Evolutionary conservation across 306 rosid species (phyloP).

Genomic region (Quillaja saponaria): DNA sequence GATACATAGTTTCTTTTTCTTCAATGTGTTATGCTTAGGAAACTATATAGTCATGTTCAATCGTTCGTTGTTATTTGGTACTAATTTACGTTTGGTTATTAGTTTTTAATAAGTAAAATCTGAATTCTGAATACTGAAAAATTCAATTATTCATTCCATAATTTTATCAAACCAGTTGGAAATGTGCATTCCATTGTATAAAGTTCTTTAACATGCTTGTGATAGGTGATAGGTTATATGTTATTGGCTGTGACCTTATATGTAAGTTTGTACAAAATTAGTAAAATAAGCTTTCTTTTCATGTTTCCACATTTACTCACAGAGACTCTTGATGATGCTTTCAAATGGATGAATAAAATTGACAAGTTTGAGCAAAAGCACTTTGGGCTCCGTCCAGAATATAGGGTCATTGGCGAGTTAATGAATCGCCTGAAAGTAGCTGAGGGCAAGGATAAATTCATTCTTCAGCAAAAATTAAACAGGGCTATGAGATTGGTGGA

Average conservation of each 20-base stretch:
- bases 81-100: too few species aligned
- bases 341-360: slow-evolving; percentile 74
- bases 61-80: too few species aligned
- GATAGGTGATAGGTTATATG: not conserved
- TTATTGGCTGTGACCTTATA: not conserved
- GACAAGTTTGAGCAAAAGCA: slow-evolving; percentile 81
- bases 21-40: too few species aligned
- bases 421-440: slow-evolving; percentile 76
- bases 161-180: not conserved
- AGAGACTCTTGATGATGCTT: slow-evolving; percentile 80
- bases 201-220: not conserved
- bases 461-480: slow-evolving; percentile 76
- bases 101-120: not conserved
- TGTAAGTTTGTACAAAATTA: not conserved
- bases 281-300: not conserved
- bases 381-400: slow-evolving; percentile 66
- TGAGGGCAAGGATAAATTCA: slow-evolving; percentile 70
- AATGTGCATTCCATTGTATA: not conserved
- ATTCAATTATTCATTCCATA: too few species aligned
- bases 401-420: slow-evolving; percentile 86
- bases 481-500: slow-evolving; percentile 81
- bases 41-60: too few species aligned
- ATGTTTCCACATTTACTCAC: slow-evolving; percentile 8
- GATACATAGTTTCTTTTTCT: too few species aligned
- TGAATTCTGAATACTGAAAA: not conserved